These are phyloP conservation scores for Metschnikowia matae DNA, from an alignment of 805 yeast genomes.

Conservation along the genomic window DNA sequence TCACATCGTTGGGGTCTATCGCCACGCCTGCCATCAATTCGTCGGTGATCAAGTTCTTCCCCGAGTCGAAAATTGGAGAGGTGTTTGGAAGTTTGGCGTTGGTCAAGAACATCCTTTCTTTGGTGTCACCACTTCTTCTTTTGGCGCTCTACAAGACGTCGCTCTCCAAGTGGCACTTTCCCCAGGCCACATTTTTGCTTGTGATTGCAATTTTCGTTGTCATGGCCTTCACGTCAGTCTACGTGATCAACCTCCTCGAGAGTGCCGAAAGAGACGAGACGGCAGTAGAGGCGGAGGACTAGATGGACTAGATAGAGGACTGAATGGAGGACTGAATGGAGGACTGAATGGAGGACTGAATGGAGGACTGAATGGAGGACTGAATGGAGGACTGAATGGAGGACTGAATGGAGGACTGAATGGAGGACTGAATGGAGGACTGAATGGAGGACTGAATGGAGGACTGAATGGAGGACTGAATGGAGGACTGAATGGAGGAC, in stretches of 20 bases:
- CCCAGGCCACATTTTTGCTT: constrained; percentile 27
- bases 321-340: no score
- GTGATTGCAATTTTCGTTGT: constrained; percentile 8
- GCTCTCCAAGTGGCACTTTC: constrained; percentile 23
- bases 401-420: no score
- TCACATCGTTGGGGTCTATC: constrained; percentile 42
- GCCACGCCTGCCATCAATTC: constrained; percentile 53
- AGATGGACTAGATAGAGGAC: background rate
- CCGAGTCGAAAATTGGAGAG: constrained; percentile 61
- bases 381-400: background rate
- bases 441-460: no score
- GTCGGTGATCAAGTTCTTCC: constrained; percentile 56
- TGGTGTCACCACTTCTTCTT: constrained; percentile 47
- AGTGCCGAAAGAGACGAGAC: constrained; percentile 7
- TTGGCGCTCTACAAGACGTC: constrained; percentile 42
- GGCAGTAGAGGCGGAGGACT: background rate
- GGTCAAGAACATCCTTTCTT: constrained; percentile 46
- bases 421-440: no score
- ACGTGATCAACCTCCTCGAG: constrained; percentile 9
- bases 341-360: no score
- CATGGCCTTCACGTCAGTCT: constrained; percentile 5
- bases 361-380: no score
- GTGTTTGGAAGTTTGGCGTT: constrained; percentile 68
- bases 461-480: no score
- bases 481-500: no score